These are phyloP conservation scores for Xylariomycetidae sp. DNA, from an alignment of 2,329 filamentous ascomycete species.

Conservation along the genomic window DNA sequence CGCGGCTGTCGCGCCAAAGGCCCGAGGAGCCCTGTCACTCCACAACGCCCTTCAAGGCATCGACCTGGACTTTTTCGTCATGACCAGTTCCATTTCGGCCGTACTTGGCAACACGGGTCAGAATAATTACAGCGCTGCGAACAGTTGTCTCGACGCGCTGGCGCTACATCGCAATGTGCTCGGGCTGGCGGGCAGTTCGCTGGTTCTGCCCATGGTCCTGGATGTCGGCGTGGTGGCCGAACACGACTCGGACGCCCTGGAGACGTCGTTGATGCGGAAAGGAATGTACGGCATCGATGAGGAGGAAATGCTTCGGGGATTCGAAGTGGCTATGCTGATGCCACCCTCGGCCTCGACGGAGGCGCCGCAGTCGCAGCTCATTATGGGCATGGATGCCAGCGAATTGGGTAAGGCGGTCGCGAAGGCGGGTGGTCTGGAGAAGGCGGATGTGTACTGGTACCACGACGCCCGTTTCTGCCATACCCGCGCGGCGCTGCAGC, in stretches of 20 bases:
- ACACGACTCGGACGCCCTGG: conserved; percentile 11
- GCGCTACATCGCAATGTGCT: conserved; percentile 9
- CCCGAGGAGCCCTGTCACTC: conserved; percentile 8
- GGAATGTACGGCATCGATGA: conserved; percentile 28
- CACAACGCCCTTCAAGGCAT: conserved; percentile 8
- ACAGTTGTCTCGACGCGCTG: conserved; percentile 16
- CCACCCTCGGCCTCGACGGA: neutral
- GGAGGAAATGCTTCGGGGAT: conserved; percentile 18
- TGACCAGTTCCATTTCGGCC: conserved; percentile 20
- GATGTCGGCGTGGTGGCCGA: conserved; percentile 19
- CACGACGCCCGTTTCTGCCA: conserved; percentile 20
- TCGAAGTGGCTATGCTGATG: conserved; percentile 26
- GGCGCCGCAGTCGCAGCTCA: conserved; percentile 6
- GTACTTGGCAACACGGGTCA: conserved; percentile 15
- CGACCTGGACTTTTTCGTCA: conserved; percentile 18
- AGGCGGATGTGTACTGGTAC: conserved; percentile 21
- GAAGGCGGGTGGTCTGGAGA: conserved; percentile 6
- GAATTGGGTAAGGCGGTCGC: conserved; percentile 11
- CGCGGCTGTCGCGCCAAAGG: conserved; percentile 12
- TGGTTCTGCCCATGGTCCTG: conserved; percentile 17
- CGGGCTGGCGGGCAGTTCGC: conserved; percentile 3
- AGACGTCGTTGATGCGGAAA: conserved; percentile 17
- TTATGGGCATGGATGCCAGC: conserved; percentile 17
- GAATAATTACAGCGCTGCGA: conserved; percentile 18
- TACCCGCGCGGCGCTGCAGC: conserved; percentile 13